phyloP scores from a whole-genome alignment of 176 grass and related monocot species.

The Ensete ventricosum region DNA sequence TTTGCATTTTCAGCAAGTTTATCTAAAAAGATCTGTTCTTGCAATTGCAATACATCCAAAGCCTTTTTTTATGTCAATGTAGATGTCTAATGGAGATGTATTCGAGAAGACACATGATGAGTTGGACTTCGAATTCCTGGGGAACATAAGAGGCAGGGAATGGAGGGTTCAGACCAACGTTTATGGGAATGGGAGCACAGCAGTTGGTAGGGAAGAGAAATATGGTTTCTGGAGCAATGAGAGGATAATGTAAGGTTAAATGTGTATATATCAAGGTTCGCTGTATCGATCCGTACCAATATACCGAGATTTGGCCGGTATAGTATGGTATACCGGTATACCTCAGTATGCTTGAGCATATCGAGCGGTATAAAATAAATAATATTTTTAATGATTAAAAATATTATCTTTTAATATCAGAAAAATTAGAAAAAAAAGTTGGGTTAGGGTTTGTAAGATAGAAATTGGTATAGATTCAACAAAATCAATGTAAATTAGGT shows the following conservation, averaged over 20 bases:
- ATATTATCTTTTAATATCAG: too few species aligned
- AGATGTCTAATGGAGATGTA: slow-evolving; percentile 92
- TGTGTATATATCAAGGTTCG: too few species aligned
- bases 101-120: slow-evolving; percentile 89
- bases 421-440: too few species aligned
- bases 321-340: too few species aligned
- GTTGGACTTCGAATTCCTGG: slow-evolving; percentile 94
- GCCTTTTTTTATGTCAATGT: slow-evolving; percentile 7
- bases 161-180: slow-evolving; percentile 91
- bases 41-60: background rate
- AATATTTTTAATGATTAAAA: too few species aligned
- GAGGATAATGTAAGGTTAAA: slow-evolving; percentile 46
- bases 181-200: slow-evolving; percentile 80
- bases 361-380: too few species aligned
- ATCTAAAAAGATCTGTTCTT: slow-evolving; percentile 2
- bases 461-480: too few species aligned
- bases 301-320: too few species aligned
- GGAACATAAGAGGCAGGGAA: slow-evolving; percentile 52
- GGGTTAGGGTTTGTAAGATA: too few species aligned
- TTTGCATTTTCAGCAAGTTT: background rate
- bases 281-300: too few species aligned
- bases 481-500: too few species aligned
- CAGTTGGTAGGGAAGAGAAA: slow-evolving; percentile 58
- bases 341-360: too few species aligned
- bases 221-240: slow-evolving; percentile 62